A percentile compares a stretch with the other conserved stretches of the same genome.
phyloP scores from a whole-genome alignment of 176 grass and related monocot species.

The Cenchrus americanus region DNA sequence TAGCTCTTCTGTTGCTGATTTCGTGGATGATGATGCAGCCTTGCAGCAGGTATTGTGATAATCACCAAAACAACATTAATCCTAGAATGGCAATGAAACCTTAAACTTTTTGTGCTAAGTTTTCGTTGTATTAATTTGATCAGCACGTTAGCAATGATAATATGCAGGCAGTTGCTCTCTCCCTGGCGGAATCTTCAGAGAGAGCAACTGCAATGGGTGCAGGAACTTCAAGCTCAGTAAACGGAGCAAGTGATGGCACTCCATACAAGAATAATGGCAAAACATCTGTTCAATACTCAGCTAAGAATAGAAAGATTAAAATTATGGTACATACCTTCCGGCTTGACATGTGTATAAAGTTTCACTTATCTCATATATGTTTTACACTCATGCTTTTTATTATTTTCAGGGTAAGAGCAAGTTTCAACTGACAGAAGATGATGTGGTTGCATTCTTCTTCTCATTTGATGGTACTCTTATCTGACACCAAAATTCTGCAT shows the following conservation, averaged over 20 bases:
- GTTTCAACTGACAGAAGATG: slow-evolving; percentile 90
- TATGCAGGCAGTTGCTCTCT: slow-evolving; percentile 87
- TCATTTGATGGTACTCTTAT: slow-evolving; percentile 76
- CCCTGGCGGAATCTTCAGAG: slow-evolving; percentile 51
- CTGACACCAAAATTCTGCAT: neutral
- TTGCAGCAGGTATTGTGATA: slow-evolving; percentile 67
- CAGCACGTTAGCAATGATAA: slow-evolving; percentile 20
- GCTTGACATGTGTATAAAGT: neutral
- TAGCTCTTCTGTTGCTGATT: slow-evolving; percentile 38
- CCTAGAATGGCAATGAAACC: slow-evolving; percentile 10
- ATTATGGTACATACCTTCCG: slow-evolving; percentile 48
- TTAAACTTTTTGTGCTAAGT: neutral
- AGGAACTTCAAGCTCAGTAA: slow-evolving; percentile 27
- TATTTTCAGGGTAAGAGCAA: slow-evolving; percentile 68
- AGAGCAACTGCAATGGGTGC: neutral
- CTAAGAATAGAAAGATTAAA: slow-evolving; percentile 59
- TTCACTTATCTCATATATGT: slow-evolving; percentile 9
- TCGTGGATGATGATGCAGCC: slow-evolving; percentile 62
- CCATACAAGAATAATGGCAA: slow-evolving; percentile 38
- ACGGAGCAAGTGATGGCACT: slow-evolving; percentile 37
- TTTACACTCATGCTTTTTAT: slow-evolving; percentile 13
- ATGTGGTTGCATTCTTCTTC: slow-evolving; percentile 87
- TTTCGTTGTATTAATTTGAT: neutral
- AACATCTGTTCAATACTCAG: slow-evolving; percentile 31
- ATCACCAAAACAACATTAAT: neutral